Percentiles rank a stretch among this genome's conserved stretches.
Evolutionary conservation across 192 early-diverging fungal species (phyloP).

Genomic region (Obelidium mucronatum): DNA sequence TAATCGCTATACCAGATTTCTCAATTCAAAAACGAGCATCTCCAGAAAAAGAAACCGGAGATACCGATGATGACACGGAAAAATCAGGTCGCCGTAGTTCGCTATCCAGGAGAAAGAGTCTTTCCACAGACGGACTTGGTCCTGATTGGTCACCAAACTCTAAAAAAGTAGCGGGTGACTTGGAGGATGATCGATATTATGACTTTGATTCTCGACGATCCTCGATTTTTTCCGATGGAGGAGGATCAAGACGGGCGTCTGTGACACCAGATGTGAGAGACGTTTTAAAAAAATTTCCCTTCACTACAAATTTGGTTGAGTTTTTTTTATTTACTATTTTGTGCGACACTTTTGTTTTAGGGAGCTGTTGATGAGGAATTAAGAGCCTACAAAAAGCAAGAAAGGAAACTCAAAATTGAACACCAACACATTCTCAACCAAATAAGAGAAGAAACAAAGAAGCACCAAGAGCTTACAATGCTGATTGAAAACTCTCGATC

Average conservation of each 20-base stretch:
- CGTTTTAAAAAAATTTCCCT: not conserved
- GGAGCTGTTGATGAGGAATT: slow-evolving; percentile 17
- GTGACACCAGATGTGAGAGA: not conserved
- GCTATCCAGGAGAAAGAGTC: not conserved
- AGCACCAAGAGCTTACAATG: slow-evolving; percentile 21
- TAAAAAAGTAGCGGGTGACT: not conserved
- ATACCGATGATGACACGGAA: not conserved
- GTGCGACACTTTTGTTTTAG: not conserved
- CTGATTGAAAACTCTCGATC: slow-evolving; percentile 25
- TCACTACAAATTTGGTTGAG: not conserved
- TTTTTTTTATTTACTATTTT: too few species aligned
- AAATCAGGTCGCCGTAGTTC: not conserved
- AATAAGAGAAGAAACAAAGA: slow-evolving; percentile 20
- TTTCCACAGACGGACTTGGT: not conserved
- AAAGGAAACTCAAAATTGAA: slow-evolving; percentile 33
- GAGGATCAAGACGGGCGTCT: not conserved
- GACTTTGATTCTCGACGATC: not conserved
- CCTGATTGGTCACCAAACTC: not conserved
- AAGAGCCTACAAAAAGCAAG: slow-evolving; percentile 8
- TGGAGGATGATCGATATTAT: not conserved
- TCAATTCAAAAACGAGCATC: not conserved
- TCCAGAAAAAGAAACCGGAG: not conserved
- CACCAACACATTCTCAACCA: slow-evolving; percentile 10
- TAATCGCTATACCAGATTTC: slow-evolving; percentile 16
- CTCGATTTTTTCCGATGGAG: not conserved